Base-by-base conservation (phyloP, 2,329 filamentous ascomycete genomes). In the Neobulgaria alba region DNA sequence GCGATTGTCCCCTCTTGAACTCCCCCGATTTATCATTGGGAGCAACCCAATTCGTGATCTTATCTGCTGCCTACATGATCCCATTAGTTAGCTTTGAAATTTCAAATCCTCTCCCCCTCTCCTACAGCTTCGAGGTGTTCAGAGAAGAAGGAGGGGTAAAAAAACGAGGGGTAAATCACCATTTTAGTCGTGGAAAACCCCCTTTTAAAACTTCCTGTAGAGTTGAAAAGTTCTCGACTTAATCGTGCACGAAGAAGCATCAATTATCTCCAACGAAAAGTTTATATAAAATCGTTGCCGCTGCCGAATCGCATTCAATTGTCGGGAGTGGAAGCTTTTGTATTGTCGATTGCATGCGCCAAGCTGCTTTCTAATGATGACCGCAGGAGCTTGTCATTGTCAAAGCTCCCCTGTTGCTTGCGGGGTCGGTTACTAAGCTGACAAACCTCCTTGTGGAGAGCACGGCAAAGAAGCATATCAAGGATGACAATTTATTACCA, bases 1-100 rank as follows among this genome's bases (percentile, higher is more conserved):
- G 73, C 46, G 85, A 92, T 48, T 73, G 72, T 61, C 88, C 85
- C 47, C 90, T 82, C 68, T 95, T 95, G 73, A 94, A 96, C 65
- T 95, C 88, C 63, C 90, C 90, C 14, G 77, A 76, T 59, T 78
- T 84, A 67, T 92, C 85, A 54, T 71, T 72, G 33, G 77, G 81
- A 48, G 77, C 72, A 38, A 92, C 87, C 87, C 87, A 95, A 57
- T 90, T 77, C 33, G 87, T 89, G 61, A 94, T 86, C 41, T 73
- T 75, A 43, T 54, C 43, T 39, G 48, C 47, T 2, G 50, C 17
- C 48, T 56, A 19, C 10, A 15, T 16, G 20, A 31, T 12, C 55
- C 21, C 9, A 4, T 30, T 41, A 41, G 36, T 52, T 43, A 41
- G 45, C 35, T 20, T 4, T 23, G 15, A n/a, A n/a, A n/a, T n/a